A percentile compares a stretch with the other conserved stretches of the same genome.
Conservation (phyloP, 441 rosid genomes). For the Gossypium trilobum region DNA sequence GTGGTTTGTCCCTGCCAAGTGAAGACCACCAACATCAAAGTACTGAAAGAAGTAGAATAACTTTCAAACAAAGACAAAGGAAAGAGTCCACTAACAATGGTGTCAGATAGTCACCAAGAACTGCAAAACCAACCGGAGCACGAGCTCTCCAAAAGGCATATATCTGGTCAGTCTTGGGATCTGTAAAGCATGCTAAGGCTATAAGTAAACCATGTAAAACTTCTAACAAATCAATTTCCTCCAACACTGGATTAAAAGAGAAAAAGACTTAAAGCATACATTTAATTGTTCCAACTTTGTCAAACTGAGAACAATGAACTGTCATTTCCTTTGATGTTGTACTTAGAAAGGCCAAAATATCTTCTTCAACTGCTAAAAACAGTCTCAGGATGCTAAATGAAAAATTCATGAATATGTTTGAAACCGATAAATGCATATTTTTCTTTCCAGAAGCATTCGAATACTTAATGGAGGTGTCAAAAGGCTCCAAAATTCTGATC, state of each 20-base stretch:
- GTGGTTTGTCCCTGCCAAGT: slow-evolving; percentile 86
- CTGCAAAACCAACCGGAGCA: slow-evolving; percentile 93
- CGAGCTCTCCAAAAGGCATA: slow-evolving; percentile 86
- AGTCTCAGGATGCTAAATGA: slow-evolving; percentile 86
- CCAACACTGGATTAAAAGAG: neutral
- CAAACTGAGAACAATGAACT: slow-evolving; percentile 73
- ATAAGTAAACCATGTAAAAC: slow-evolving; percentile 21
- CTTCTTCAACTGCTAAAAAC: slow-evolving; percentile 89
- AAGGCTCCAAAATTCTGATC: slow-evolving; percentile 88
- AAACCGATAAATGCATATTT: slow-evolving; percentile 55
- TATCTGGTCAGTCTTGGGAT: slow-evolving; percentile 46
- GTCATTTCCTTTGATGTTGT: slow-evolving; percentile 82
- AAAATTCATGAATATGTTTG: slow-evolving; percentile 88
- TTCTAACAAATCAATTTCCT: neutral
- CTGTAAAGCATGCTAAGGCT: slow-evolving; percentile 36
- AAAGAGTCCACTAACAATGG: slow-evolving; percentile 55
- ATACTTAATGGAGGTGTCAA: slow-evolving; percentile 64
- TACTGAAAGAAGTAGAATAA: slow-evolving; percentile 9
- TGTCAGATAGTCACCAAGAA: slow-evolving; percentile 87
- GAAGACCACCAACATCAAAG: slow-evolving; percentile 20
- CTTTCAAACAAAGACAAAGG: slow-evolving; percentile 10
- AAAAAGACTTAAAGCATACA: slow-evolving; percentile 33
- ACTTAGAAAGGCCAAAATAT: slow-evolving; percentile 79
- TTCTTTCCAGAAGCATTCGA: slow-evolving; percentile 88
- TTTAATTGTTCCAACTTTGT: slow-evolving; percentile 74